Evolutionary conservation across 345 rosid genomes (phyloP).

Genomic region (Melastoma malabathricum): DNA sequence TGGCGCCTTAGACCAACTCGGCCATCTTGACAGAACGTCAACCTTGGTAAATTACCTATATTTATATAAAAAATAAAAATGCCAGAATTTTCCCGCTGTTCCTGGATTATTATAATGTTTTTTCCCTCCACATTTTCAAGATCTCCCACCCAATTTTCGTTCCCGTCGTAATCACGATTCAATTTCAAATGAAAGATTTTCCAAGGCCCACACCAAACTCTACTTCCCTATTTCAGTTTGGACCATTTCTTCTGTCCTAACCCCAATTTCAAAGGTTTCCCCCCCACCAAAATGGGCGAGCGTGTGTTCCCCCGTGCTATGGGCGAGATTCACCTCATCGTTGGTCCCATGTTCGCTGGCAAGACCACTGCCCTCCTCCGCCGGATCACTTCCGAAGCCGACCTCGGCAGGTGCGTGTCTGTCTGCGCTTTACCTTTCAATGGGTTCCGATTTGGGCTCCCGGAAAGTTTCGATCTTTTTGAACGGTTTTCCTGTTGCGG

Average conservation of each 20-base stretch:
- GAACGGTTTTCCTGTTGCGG: not conserved
- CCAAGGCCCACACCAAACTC: not conserved
- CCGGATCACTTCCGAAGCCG: slow-evolving; percentile 51
- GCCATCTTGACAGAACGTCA: slow-evolving; percentile 30
- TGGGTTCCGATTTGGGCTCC: not conserved
- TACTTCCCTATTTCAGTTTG: not conserved
- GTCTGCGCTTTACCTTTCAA: too few relatives aligned
- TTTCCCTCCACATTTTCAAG: slow-evolving; percentile 4
- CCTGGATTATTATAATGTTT: too few relatives aligned
- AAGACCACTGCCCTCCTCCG: slow-evolving; percentile 91
- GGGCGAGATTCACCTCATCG: slow-evolving; percentile 76
- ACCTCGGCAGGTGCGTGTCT: slow-evolving; percentile 37
- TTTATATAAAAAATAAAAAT: too few relatives aligned
- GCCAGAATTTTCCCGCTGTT: too few relatives aligned
- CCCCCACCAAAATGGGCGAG: too few relatives aligned
- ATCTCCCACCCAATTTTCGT: not conserved
- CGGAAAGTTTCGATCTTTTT: not conserved
- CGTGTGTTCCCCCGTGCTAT: too few relatives aligned
- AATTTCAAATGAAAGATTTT: slow-evolving; percentile 19
- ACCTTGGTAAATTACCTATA: too few relatives aligned
- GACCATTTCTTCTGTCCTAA: slow-evolving; percentile 7
- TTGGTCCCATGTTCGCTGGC: slow-evolving; percentile 91
- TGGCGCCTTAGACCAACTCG: slow-evolving; percentile 99
- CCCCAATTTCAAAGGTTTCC: not conserved
- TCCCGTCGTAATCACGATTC: not conserved